These are phyloP conservation scores for Colletotrichum falcatum DNA, from an alignment of 2,329 filamentous ascomycete genomes.

Conservation along the genomic window DNA sequence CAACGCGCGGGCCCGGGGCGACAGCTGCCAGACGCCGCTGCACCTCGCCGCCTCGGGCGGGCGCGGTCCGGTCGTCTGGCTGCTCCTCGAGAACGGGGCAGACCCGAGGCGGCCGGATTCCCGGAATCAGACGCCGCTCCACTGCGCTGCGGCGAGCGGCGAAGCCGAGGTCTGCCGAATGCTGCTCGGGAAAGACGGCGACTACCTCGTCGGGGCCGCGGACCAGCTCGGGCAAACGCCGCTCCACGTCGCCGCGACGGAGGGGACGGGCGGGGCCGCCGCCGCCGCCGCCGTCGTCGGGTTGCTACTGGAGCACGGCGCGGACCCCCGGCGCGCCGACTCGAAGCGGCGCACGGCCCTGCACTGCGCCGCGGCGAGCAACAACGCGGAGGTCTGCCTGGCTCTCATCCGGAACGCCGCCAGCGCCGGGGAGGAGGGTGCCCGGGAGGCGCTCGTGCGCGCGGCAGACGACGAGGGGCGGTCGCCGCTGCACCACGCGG, in stretches of 20 bases:
- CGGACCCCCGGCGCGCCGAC: not conserved
- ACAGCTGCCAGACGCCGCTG: conserved; percentile 4
- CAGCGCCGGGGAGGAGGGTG: not conserved
- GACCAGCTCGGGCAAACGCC: not conserved
- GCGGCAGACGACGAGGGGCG: not conserved
- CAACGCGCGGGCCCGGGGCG: not conserved
- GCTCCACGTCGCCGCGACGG: conserved; percentile 6
- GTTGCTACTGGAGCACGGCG: not conserved
- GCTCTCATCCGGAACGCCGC: not conserved
- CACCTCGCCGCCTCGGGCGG: conserved; percentile 6
- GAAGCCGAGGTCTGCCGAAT: not conserved
- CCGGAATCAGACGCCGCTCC: not conserved
- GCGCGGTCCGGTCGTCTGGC: not conserved
- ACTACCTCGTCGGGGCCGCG: not conserved
- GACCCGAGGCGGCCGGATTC: not conserved
- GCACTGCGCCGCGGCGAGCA: conserved; percentile 4
- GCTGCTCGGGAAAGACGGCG: not conserved
- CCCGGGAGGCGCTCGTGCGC: not conserved
- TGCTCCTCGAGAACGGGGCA: conserved; percentile 20
- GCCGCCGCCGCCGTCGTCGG: not conserved
- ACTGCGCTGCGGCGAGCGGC: not conserved
- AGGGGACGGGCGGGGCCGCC: not conserved
- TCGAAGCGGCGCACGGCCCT: not conserved
- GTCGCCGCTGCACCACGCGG: not conserved
- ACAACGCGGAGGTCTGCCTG: not conserved